These are phyloP conservation scores for Eurotiales sp. DNA, from an alignment of 2,329 filamentous ascomycete genomes.

Conservation along the genomic window DNA sequence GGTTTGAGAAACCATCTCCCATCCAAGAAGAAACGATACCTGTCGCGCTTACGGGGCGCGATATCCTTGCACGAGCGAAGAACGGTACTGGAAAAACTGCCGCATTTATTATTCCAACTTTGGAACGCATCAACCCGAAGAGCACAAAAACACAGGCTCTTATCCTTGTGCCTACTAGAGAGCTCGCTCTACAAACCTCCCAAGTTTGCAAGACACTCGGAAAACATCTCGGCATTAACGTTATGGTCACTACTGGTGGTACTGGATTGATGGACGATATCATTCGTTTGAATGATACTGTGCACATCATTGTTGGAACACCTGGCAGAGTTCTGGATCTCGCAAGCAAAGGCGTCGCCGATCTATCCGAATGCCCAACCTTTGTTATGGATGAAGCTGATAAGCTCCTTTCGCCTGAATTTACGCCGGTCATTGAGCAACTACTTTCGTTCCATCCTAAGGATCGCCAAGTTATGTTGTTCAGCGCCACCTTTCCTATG, in stretches of 20 bases:
- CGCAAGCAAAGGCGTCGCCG: slow-evolving; percentile 92
- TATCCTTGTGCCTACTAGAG: slow-evolving; percentile 92
- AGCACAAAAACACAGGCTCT: slow-evolving; percentile 94
- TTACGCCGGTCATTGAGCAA: slow-evolving; percentile 96
- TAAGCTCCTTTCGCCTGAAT: slow-evolving; percentile 93
- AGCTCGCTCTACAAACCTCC: slow-evolving; percentile 95
- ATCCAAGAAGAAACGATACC: slow-evolving; percentile 99
- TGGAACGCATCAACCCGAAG: slow-evolving; percentile 96
- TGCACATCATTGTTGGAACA: slow-evolving; percentile 97
- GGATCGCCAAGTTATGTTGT: slow-evolving; percentile 98
- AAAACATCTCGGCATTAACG: slow-evolving; percentile 94
- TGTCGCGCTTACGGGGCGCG: slow-evolving; percentile 88
- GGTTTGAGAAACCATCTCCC: slow-evolving; percentile 96
- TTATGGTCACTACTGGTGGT: slow-evolving; percentile 98
- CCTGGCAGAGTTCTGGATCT: slow-evolving; percentile 94
- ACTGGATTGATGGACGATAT: slow-evolving; percentile 96
- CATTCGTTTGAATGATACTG: slow-evolving; percentile 84
- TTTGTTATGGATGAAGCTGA: slow-evolving; percentile 99
- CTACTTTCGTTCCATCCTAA: slow-evolving; percentile 92
- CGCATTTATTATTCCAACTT: slow-evolving; percentile 91
- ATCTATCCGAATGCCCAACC: slow-evolving; percentile 91
- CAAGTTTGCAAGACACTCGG: slow-evolving; percentile 98
- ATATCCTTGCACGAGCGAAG: slow-evolving; percentile 94
- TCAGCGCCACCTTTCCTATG: slow-evolving; percentile 94
- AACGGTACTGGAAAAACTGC: slow-evolving; percentile 99